A percentile compares a stretch with the other conserved stretches of the same genome.
phyloP scores from a whole-genome alignment of 1,284 basidiomycete species.

The Cutaneotrichosporon sp. region DNA sequence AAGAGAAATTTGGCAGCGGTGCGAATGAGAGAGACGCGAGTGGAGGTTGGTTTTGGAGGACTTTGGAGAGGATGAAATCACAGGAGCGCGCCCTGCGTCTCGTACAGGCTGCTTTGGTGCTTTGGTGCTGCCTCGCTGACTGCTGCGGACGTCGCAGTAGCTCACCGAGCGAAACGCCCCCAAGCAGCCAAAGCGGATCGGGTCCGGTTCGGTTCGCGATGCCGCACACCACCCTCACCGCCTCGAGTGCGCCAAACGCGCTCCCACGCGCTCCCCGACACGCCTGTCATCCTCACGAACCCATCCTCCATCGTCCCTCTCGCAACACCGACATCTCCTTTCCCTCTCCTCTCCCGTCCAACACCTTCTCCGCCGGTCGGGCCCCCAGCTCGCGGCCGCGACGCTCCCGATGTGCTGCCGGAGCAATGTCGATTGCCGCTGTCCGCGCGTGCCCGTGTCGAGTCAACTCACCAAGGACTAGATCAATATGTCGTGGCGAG shows the following conservation, averaged over 20 bases:
- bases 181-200: not conserved
- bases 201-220: not conserved
- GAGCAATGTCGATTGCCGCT: not conserved
- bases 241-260: not conserved
- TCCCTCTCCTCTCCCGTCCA: not conserved
- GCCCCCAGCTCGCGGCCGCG: not conserved
- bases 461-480: slow-evolving; percentile 29
- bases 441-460: not conserved
- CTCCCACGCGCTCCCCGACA: not conserved
- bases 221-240: not conserved
- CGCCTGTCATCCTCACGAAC: too few relatives aligned
- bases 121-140: not conserved
- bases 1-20: not conserved
- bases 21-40: not conserved
- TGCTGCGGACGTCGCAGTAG: not conserved
- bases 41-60: not conserved
- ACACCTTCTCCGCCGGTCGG: not conserved
- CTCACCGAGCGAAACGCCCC: not conserved
- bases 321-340: not conserved
- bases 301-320: too few relatives aligned
- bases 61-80: too few relatives aligned
- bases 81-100: too few relatives aligned
- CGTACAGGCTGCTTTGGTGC: not conserved
- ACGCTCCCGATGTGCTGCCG: not conserved
- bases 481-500: slow-evolving; percentile 23